These are phyloP conservation scores for Leptographium flavum DNA, from an alignment of 2,329 filamentous ascomycete species.

Conservation along the genomic window DNA sequence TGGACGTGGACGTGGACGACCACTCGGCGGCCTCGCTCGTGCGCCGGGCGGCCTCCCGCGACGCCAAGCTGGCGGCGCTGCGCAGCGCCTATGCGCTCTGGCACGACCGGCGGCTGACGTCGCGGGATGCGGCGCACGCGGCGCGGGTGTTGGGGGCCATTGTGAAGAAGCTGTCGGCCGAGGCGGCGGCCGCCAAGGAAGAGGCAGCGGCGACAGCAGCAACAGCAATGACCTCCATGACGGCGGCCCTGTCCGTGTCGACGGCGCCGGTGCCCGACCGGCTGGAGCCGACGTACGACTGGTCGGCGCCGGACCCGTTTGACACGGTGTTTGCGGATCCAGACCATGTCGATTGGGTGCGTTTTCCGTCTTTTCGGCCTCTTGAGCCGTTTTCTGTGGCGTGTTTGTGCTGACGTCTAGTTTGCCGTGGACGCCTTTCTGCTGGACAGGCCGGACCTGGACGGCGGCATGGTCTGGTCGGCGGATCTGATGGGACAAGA, in stretches of 20 bases:
- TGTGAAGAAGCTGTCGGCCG: conserved; percentile 23
- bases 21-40: not conserved
- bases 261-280: not conserved
- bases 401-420: not conserved
- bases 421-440: conserved; percentile 11
- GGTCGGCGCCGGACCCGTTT: conserved; percentile 8
- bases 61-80: conserved; percentile 24
- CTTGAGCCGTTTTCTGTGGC: no score
- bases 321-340: conserved; percentile 8
- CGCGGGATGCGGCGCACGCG: conserved; percentile 31
- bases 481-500: conserved; percentile 8
- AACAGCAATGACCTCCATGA: not conserved
- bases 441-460: conserved; percentile 5
- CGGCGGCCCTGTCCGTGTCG: not conserved
- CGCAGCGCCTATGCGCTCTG: conserved; percentile 29
- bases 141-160: conserved; percentile 30
- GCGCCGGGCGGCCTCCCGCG: conserved; percentile 4
- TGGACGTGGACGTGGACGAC: not conserved
- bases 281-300: conserved; percentile 8
- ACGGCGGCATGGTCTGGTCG: conserved; percentile 9
- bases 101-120: conserved; percentile 23
- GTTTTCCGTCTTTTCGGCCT: not conserved
- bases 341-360: conserved; percentile 11
- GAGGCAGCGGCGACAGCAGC: not conserved
- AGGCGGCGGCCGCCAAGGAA: not conserved